Evolutionary conservation across 139 green algal species (phyloP), one percentile per base, ranked within the genome.

Genomic region (Chlorella ohadii): DNA sequence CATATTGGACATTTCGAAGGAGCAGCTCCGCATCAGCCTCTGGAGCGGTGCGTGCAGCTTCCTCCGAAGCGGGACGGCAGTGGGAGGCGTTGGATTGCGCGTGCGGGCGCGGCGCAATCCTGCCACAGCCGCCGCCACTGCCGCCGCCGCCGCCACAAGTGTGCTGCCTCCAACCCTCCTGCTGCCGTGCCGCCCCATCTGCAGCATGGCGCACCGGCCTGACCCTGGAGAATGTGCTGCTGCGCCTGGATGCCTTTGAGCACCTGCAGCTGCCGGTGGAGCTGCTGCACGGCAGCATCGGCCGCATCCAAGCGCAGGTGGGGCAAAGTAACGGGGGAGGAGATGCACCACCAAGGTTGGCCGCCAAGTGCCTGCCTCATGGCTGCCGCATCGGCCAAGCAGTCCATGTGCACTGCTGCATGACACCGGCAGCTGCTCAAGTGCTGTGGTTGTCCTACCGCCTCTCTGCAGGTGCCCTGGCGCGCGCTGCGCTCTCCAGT

Each of bases 171-270:
- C 2, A 7, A 34, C 22, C 34, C 22, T 19, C 38, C 7, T 41
- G 12, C 17, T 3, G 38, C 22, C 34, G 12, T 59, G 31, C 34
- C 23, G 6, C 56, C 19, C 36, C 57, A 33, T n/a, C 15, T 89
- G 67, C 85, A 93, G 90, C 87, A 17, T 90, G 90, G 89, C 84
- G 79, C 66, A 92, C 87, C n/a, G 89, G 90, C 33, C 15, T 93
- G 11, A 89, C 76, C 19, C 67, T 94, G 84, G 51, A 93, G 34
- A 86, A 93, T 41, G 87, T 94, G 12, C 59, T 34, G 28, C 75
- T 94, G 23, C 89, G 89, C 15, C 38, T 61, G 13, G 91, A 92
- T n/a, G 90, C 90, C 0, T 91, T 93, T 19, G 87, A 93, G 33
- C 87, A 89, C 72, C 72, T 93, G 61, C 73, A 92, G 70, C 83